Conservation (phyloP, 2,329 filamentous ascomycete species). For the Didymella sp. region DNA sequence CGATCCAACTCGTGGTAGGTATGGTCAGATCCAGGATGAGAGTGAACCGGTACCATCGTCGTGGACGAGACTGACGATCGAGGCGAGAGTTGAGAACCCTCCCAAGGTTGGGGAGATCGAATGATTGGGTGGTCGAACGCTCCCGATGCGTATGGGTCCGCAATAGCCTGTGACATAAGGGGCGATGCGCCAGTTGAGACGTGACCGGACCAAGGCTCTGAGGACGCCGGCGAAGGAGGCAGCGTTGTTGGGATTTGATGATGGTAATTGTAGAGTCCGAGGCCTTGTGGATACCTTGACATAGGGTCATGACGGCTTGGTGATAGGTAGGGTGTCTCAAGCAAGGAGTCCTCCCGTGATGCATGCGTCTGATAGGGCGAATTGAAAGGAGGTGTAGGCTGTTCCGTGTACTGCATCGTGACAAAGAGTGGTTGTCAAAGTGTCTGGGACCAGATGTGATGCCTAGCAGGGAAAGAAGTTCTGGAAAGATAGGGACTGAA, state of each 20-base stretch:
- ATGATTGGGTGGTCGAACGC: constrained; percentile 45
- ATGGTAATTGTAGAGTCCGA: constrained; percentile 46
- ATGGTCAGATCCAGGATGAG: constrained; percentile 41
- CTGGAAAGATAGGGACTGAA: constrained; percentile 12
- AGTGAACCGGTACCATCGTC: constrained; percentile 44
- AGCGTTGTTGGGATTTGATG: constrained; percentile 34
- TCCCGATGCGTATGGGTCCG: constrained; percentile 43
- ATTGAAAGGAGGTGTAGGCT: constrained; percentile 46
- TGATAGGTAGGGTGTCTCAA: constrained; percentile 47
- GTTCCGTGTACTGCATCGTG: constrained; percentile 40
- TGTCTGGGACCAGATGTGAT: constrained; percentile 11
- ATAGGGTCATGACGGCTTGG: constrained; percentile 42
- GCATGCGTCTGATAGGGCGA: constrained; percentile 47
- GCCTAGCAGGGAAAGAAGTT: constrained; percentile 15
- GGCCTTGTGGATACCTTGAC: constrained; percentile 39
- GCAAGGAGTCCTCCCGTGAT: constrained; percentile 32
- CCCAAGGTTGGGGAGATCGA: constrained; percentile 43
- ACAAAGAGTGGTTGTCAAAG: constrained; percentile 21
- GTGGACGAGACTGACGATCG: constrained; percentile 45
- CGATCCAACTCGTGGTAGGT: constrained; percentile 34
- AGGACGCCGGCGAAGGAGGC: constrained; percentile 47
- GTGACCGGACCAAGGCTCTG: constrained; percentile 42
- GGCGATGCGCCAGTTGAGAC: constrained; percentile 39
- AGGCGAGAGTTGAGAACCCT: constrained; percentile 39
- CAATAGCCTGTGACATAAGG: constrained; percentile 38